phyloP scores from a whole-genome alignment of 2,329 filamentous ascomycete species.

The Aureobasidium namibiae region DNA sequence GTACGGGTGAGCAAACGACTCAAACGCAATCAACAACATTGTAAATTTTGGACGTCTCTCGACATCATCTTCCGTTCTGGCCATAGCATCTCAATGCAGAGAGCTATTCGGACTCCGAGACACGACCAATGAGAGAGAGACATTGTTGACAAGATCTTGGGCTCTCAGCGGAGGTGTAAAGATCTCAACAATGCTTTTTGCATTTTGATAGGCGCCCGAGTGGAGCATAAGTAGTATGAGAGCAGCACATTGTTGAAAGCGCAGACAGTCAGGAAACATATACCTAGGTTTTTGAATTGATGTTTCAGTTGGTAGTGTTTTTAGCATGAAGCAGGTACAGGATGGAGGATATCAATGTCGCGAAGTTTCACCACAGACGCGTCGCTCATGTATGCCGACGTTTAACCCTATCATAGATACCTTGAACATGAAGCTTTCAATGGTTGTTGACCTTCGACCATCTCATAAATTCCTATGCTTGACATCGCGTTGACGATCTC shows the following conservation, averaged over 20 bases:
- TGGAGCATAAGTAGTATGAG: neutral
- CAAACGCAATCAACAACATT: neutral
- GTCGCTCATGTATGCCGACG: neutral
- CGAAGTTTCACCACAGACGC: neutral
- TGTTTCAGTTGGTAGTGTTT: neutral
- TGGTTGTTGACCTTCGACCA: neutral
- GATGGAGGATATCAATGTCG: neutral
- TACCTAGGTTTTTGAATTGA: neutral
- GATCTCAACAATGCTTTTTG: neutral
- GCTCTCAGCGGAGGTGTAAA: neutral
- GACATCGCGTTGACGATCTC: neutral
- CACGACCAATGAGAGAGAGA: neutral
- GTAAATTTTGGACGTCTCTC: neutral
- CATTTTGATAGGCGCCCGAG: neutral
- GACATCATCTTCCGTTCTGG: too few relatives aligned
- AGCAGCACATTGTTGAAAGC: neutral
- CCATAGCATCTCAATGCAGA: neutral
- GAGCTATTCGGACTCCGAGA: neutral
- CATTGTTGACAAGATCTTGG: neutral
- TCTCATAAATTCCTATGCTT: neutral
- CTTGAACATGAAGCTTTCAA: neutral
- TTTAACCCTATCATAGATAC: neutral
- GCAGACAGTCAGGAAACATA: neutral
- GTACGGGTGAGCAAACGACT: slow-evolving; percentile 2
- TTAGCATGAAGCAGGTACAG: neutral